Conservation (phyloP, 2,329 filamentous ascomycete genomes). For the Gaeumannomyces tritici region DNA sequence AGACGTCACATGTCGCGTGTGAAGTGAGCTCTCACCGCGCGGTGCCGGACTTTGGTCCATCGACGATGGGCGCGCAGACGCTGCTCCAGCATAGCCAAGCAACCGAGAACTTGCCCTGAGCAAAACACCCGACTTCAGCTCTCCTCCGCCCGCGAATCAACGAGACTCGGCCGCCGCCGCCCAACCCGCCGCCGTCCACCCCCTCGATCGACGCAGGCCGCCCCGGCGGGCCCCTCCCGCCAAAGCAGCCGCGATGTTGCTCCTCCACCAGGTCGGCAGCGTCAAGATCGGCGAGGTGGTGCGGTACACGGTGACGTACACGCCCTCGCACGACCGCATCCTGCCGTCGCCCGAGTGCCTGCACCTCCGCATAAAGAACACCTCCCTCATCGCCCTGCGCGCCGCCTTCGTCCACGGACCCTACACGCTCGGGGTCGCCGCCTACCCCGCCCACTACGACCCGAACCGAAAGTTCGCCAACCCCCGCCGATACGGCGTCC, state of each 20-base stretch:
- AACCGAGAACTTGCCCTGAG: background rate
- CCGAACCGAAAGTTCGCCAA: constrained; percentile 70
- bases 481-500: constrained; percentile 62
- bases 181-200: too few species aligned
- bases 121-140: background rate
- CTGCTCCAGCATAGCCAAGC: background rate
- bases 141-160: background rate
- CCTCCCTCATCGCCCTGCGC: constrained; percentile 78
- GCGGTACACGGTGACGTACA: constrained; percentile 87
- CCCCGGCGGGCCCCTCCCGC: too few species aligned
- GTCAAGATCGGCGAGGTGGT: constrained; percentile 93
- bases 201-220: too few species aligned
- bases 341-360: constrained; percentile 75
- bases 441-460: constrained; percentile 75
- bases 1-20: background rate
- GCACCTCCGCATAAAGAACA: constrained; percentile 84
- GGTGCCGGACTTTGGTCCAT: background rate
- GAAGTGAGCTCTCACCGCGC: background rate
- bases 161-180: too few species aligned
- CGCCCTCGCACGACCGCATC: constrained; percentile 78
- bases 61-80: background rate
- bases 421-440: constrained; percentile 80
- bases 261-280: constrained; percentile 82
- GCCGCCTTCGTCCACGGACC: constrained; percentile 95
- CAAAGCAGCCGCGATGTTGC: constrained; percentile 55